phyloP scores from a whole-genome alignment of 495 filamentous ascomycete genomes.

The Aspergillus ellipticus region DNA sequence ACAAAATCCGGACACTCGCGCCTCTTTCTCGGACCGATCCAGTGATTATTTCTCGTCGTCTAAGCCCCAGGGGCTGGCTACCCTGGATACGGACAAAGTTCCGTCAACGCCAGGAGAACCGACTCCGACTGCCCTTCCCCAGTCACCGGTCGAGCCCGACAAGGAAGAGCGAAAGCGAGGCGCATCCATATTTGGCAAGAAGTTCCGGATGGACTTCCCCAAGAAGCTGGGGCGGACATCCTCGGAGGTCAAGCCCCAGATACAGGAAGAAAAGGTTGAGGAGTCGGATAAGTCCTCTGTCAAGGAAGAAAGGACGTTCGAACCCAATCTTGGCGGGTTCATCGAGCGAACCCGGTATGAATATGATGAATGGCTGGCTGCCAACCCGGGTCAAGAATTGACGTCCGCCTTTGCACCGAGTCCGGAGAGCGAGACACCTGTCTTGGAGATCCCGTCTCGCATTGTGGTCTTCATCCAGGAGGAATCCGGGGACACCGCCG shows the following conservation, averaged over 20 bases:
- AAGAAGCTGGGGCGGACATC: slow-evolving; percentile 82
- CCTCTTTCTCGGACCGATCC: slow-evolving; percentile 46
- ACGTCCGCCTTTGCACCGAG: slow-evolving; percentile 71
- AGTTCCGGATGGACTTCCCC: slow-evolving; percentile 81
- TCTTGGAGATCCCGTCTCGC: slow-evolving; percentile 69
- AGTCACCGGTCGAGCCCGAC: slow-evolving; percentile 62
- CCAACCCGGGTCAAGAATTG: slow-evolving; percentile 51
- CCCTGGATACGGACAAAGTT: slow-evolving; percentile 30
- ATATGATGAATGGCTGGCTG: slow-evolving; percentile 67
- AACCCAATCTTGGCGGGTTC: slow-evolving; percentile 77
- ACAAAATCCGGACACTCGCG: slow-evolving; percentile 41
- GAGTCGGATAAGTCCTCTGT: slow-evolving; percentile 65
- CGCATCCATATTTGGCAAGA: slow-evolving; percentile 73
- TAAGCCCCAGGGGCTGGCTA: slow-evolving; percentile 17
- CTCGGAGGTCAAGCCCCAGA: slow-evolving; percentile 69
- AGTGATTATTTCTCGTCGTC: slow-evolving; percentile 65
- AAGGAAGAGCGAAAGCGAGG: slow-evolving; percentile 70
- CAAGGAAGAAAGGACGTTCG: slow-evolving; percentile 72
- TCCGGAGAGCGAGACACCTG: slow-evolving; percentile 77
- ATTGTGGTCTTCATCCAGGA: slow-evolving; percentile 94
- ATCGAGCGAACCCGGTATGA: slow-evolving; percentile 73
- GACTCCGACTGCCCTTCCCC: slow-evolving; percentile 45
- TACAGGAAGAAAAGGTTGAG: slow-evolving; percentile 75
- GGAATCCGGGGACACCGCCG: slow-evolving; percentile 80
- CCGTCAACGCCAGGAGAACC: slow-evolving; percentile 44